Evolutionary conservation across 2,329 filamentous ascomycete genomes (phyloP).

Genomic region (Apiospora malaysiana): DNA sequence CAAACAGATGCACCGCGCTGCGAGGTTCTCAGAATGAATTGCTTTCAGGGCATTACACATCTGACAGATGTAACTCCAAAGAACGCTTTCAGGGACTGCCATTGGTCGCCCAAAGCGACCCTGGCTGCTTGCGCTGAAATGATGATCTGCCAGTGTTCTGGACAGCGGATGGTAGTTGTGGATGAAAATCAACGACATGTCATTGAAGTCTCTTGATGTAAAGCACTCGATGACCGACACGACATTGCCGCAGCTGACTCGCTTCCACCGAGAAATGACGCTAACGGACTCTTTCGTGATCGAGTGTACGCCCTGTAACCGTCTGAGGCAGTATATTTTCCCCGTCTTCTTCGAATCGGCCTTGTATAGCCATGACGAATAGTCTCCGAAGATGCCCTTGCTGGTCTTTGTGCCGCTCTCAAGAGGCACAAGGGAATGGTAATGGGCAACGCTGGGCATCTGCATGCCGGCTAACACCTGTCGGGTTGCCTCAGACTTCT

Average conservation of each 20-base stretch:
- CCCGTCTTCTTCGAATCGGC: conserved; percentile 88
- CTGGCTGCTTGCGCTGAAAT: conserved; percentile 58
- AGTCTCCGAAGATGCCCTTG: conserved; percentile 75
- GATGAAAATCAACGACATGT: conserved; percentile 92
- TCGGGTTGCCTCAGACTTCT: conserved; percentile 82
- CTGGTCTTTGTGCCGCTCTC: conserved; percentile 83
- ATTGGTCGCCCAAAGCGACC: conserved; percentile 52
- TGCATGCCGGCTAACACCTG: conserved; percentile 81
- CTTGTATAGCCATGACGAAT: conserved; percentile 94
- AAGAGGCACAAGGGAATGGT: conserved; percentile 89
- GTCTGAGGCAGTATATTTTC: conserved; percentile 82
- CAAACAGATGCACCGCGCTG: conserved; percentile 83
- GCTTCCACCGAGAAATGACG: conserved; percentile 87
- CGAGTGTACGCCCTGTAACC: conserved; percentile 80
- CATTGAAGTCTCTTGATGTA: conserved; percentile 89
- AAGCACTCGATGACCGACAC: conserved; percentile 92
- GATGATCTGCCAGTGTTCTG: conserved; percentile 85
- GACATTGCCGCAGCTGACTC: conserved; percentile 79
- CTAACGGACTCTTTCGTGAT: conserved; percentile 90
- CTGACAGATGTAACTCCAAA: conserved; percentile 94
- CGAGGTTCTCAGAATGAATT: conserved; percentile 81
- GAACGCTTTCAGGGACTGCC: conserved; percentile 70
- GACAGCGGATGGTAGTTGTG: conserved; percentile 92
- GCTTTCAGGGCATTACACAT: conserved; percentile 86
- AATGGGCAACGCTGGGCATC: conserved; percentile 82